phyloP scores from a whole-genome alignment of 352 stramenopile genomes.

The Globisporangium alternatum region DNA sequence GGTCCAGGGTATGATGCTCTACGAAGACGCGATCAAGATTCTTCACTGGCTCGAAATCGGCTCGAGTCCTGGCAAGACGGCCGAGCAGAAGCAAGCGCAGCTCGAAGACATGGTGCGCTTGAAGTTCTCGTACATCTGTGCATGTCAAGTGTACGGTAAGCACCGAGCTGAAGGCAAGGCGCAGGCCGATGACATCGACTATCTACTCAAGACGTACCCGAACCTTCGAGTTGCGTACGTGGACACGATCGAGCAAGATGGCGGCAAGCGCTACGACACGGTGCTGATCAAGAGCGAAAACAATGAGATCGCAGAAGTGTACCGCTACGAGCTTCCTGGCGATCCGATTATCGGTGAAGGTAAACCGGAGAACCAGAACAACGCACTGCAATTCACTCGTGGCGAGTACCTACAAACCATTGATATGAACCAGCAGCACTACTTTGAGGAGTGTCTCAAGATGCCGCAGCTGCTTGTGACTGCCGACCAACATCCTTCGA shows the following conservation, averaged over 20 bases:
- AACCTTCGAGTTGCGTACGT: conserved; percentile 83
- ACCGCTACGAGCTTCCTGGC: conserved; percentile 72
- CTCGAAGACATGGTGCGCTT: conserved; percentile 78
- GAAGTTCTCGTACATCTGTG: conserved; percentile 85
- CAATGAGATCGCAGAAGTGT: conserved; percentile 68
- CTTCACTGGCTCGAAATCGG: conserved; percentile 81
- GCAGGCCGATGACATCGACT: conserved; percentile 76
- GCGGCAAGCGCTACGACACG: conserved; percentile 47
- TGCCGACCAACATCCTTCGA: conserved; percentile 59
- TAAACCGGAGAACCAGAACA: conserved; percentile 88
- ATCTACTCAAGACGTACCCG: conserved; percentile 67
- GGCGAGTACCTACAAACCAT: conserved; percentile 85
- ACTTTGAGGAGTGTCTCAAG: conserved; percentile 86
- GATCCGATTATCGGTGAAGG: conserved; percentile 80
- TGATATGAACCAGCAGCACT: conserved; percentile 88
- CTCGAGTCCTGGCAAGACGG: conserved; percentile 54
- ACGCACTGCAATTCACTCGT: conserved; percentile 70
- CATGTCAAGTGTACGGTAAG: conserved; percentile 83
- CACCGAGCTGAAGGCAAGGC: conserved; percentile 62
- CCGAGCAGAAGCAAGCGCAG: conserved; percentile 70
- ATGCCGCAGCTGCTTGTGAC: conserved; percentile 79
- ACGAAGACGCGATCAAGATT: conserved; percentile 83
- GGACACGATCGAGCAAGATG: conserved; percentile 48
- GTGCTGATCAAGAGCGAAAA: conserved; percentile 73
- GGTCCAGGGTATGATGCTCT: conserved; percentile 81